Percentiles rank a stretch among this genome's conserved stretches.
Conservation (phyloP, 202 grass and related monocot species). For the Setaria viridis region DNA sequence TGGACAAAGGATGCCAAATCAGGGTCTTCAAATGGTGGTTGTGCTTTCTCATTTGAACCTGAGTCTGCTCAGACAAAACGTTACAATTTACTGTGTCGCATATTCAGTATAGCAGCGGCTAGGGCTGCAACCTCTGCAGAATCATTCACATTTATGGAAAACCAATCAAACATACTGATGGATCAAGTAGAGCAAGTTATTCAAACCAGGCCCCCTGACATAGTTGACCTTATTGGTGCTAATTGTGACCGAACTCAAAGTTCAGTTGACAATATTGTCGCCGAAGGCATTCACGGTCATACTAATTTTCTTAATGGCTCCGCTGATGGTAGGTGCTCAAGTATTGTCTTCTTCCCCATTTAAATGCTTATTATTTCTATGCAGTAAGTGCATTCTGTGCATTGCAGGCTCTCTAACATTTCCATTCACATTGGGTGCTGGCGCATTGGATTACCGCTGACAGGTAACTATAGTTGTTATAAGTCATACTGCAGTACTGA, state of each 20-base stretch:
- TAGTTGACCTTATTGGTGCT: slow-evolving; percentile 55
- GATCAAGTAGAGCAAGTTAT: slow-evolving; percentile 79
- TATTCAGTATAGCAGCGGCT: slow-evolving; percentile 77
- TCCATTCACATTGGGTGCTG: slow-evolving; percentile 69
- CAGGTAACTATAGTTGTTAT: slow-evolving; percentile 17
- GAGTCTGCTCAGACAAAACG: slow-evolving; percentile 57
- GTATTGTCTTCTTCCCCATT: slow-evolving; percentile 7
- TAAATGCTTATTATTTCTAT: neutral
- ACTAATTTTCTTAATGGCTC: slow-evolving; percentile 65
- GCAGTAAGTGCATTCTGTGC: slow-evolving; percentile 20
- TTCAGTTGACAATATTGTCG: slow-evolving; percentile 74
- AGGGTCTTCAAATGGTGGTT: slow-evolving; percentile 48
- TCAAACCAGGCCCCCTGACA: slow-evolving; percentile 61
- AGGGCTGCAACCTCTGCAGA: slow-evolving; percentile 63
- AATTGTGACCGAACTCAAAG: slow-evolving; percentile 56
- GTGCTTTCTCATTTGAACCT: slow-evolving; percentile 55
- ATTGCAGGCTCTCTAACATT: slow-evolving; percentile 79
- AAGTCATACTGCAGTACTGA: slow-evolving; percentile 2
- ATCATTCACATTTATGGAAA: slow-evolving; percentile 74
- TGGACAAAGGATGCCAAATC: slow-evolving; percentile 91
- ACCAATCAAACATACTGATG: slow-evolving; percentile 62
- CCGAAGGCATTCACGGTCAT: slow-evolving; percentile 67
- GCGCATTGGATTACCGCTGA: slow-evolving; percentile 68
- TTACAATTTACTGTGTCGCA: slow-evolving; percentile 63
- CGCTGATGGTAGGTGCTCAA: slow-evolving; percentile 64